Conservation (phyloP, 345 rosid species). For the Eucalyptus curtisii region DNA sequence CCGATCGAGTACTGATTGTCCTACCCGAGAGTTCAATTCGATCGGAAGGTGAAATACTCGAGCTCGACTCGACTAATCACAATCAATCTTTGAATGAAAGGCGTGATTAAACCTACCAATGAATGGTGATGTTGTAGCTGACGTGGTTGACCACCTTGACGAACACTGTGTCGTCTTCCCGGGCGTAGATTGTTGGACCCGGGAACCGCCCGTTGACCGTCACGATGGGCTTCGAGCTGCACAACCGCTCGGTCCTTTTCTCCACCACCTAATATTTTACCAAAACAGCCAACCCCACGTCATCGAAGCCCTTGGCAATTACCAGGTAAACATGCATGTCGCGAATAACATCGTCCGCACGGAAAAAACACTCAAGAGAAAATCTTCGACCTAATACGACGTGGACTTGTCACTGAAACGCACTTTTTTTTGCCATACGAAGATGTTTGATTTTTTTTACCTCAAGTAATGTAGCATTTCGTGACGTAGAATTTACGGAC, state of each 20-base stretch:
- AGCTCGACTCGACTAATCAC: not conserved
- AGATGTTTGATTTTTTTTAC: not conserved
- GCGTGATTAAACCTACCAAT: conserved; percentile 19
- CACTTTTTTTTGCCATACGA: not conserved
- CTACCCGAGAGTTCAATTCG: too few relatives aligned
- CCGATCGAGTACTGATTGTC: not conserved
- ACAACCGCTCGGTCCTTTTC: conserved; percentile 46
- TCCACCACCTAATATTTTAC: conserved; percentile 37
- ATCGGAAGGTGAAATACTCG: not conserved
- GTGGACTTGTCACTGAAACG: not conserved
- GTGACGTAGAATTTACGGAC: not conserved
- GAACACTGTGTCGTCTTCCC: conserved; percentile 53
- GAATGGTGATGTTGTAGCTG: conserved; percentile 42
- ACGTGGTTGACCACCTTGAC: conserved; percentile 61
- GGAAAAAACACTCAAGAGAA: not conserved
- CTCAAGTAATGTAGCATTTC: not conserved
- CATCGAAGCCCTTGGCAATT: not conserved
- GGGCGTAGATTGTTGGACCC: conserved; percentile 42
- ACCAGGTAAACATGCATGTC: not conserved
- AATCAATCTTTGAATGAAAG: not conserved
- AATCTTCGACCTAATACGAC: not conserved
- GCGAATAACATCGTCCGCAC: not conserved
- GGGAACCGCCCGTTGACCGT: conserved; percentile 63
- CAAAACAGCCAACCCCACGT: not conserved
- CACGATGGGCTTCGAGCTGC: conserved; percentile 72